Percentiles rank a stretch among this genome's conserved stretches.
Conservation (phyloP, 176 grass and related monocot species). For the Oryza meridionalis region DNA sequence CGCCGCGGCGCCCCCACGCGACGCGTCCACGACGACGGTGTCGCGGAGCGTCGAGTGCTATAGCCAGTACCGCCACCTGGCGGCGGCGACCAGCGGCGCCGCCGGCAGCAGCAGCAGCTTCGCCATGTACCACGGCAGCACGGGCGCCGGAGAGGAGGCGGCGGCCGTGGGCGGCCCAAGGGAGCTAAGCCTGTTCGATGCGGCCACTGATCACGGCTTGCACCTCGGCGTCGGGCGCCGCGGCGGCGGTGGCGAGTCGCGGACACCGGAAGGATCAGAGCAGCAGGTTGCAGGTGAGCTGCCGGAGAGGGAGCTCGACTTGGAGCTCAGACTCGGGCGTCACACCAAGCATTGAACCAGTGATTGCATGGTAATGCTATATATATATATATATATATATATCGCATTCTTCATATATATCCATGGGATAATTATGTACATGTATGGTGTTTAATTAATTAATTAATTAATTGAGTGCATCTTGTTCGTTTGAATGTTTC, state of each 20-base stretch:
- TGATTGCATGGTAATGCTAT: slow-evolving; percentile 48
- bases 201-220: slow-evolving; percentile 23
- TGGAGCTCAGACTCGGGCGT: slow-evolving; percentile 69
- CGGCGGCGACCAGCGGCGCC: neutral
- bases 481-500: slow-evolving; percentile 1
- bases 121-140: slow-evolving; percentile 20
- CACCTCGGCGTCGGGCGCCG: slow-evolving; percentile 18
- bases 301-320: slow-evolving; percentile 56
- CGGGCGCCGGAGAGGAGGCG: neutral
- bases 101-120: slow-evolving; percentile 34
- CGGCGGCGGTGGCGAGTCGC: neutral
- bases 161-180: neutral
- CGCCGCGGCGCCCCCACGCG: neutral
- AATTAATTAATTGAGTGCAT: neutral
- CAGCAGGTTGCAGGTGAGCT: slow-evolving; percentile 15
- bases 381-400: slow-evolving; percentile 24
- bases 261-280: neutral
- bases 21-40: slow-evolving; percentile 36
- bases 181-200: slow-evolving; percentile 52
- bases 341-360: slow-evolving; percentile 27
- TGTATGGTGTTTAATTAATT: slow-evolving; percentile 22
- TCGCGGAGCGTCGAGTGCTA: slow-evolving; percentile 27
- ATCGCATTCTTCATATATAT: slow-evolving; percentile 5
- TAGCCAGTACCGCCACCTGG: slow-evolving; percentile 27
- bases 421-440: slow-evolving; percentile 12